Evolutionary conservation across 495 filamentous ascomycete genomes (phyloP).

Genomic region (Cenococcum geophilum): DNA sequence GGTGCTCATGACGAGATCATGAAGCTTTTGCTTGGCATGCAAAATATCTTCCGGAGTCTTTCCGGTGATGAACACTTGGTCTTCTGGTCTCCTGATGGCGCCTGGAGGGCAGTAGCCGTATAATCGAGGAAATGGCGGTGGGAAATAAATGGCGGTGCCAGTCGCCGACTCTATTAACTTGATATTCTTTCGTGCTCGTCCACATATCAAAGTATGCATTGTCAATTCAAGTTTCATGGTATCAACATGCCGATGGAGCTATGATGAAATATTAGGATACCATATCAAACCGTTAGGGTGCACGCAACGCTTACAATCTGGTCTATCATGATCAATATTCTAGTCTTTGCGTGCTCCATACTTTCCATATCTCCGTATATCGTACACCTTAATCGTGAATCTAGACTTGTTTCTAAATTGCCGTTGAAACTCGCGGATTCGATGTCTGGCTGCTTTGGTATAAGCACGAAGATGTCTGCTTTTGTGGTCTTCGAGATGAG

Average conservation of each 20-base stretch:
- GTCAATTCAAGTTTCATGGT: conserved; percentile 75
- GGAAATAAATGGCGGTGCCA: conserved; percentile 95
- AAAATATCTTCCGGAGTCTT: conserved; percentile 72
- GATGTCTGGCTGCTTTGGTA: conserved; percentile 58
- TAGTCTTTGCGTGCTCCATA: conserved; percentile 92
- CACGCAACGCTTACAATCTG: conserved; percentile 66
- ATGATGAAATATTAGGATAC: conserved; percentile 35
- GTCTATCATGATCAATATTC: conserved; percentile 94
- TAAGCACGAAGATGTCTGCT: conserved; percentile 91
- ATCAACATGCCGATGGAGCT: conserved; percentile 85
- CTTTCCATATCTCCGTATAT: conserved; percentile 96
- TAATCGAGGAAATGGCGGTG: conserved; percentile 81
- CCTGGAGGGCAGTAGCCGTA: conserved; percentile 81
- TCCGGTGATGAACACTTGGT: conserved; percentile 91
- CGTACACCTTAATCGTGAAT: conserved; percentile 79
- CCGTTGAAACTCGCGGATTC: conserved; percentile 55
- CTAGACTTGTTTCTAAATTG: conserved; percentile 60
- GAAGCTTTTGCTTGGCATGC: conserved; percentile 80
- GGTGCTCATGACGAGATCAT: conserved; percentile 66
- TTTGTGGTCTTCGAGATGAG: conserved; percentile 77
- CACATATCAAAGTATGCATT: conserved; percentile 83
- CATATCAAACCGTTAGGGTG: conserved; percentile 13
- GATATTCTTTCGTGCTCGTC: conserved; percentile 89
- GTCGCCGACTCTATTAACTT: conserved; percentile 92
- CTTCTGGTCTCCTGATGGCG: conserved; percentile 69